Conservation (phyloP, 306 rosid genomes). For the Mucuna pruriens region DNA sequence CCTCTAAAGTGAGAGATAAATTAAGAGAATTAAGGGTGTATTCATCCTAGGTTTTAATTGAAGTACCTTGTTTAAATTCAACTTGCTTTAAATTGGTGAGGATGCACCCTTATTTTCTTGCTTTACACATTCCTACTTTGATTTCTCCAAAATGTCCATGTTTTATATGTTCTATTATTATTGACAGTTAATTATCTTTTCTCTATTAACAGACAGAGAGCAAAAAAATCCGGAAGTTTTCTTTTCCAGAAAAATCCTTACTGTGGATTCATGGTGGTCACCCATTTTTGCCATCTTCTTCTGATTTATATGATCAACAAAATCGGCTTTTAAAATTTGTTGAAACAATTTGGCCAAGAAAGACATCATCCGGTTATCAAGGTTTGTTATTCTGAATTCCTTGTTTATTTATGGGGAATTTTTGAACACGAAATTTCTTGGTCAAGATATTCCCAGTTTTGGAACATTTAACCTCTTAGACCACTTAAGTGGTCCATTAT, state of each 20-base stretch:
- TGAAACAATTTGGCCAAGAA: constrained; percentile 70
- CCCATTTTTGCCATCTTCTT: constrained; percentile 70
- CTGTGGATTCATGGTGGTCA: constrained; percentile 94
- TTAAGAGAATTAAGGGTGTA: background rate
- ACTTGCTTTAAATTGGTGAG: background rate
- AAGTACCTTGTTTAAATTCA: background rate
- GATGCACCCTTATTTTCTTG: background rate
- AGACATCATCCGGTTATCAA: constrained; percentile 42
- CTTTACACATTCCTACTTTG: background rate
- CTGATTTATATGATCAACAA: constrained; percentile 62
- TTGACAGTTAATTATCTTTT: constrained; percentile 22
- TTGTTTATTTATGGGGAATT: background rate
- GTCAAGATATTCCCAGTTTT: background rate
- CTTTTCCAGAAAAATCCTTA: constrained; percentile 66
- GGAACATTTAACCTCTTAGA: background rate
- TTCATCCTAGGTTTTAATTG: background rate
- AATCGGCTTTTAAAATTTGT: constrained; percentile 57
- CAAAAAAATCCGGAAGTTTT: constrained; percentile 47
- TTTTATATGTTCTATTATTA: background rate
- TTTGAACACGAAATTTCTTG: background rate
- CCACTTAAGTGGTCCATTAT: background rate
- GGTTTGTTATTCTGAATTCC: constrained; percentile 47
- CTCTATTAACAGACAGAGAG: constrained; percentile 54
- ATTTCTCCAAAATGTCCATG: background rate
- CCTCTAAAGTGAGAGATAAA: no score